These are phyloP conservation scores for Simmondsia chinensis DNA, from an alignment of 148 eudicot species.

Conservation along the genomic window DNA sequence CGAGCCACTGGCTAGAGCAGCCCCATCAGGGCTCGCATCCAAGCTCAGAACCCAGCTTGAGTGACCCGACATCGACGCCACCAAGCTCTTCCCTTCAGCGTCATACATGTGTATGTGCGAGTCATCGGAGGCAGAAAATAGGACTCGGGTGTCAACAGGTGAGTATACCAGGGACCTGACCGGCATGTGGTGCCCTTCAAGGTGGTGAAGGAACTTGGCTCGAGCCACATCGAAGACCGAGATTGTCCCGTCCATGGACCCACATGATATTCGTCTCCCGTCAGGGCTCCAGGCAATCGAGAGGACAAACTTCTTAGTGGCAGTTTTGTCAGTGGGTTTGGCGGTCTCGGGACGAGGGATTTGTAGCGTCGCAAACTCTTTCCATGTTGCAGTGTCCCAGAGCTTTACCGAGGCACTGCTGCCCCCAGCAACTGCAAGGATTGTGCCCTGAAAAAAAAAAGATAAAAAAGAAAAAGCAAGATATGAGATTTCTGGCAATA, in stretches of 20 bases:
- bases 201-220: slow-evolving; percentile 69
- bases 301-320: slow-evolving; percentile 81
- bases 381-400: slow-evolving; percentile 92
- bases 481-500: background rate
- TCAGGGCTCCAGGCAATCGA: slow-evolving; percentile 90
- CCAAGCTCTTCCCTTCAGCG: slow-evolving; percentile 67
- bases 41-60: slow-evolving; percentile 86
- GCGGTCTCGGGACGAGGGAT: slow-evolving; percentile 71
- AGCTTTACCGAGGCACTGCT: slow-evolving; percentile 89
- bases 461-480: background rate
- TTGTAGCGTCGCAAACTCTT: slow-evolving; percentile 48
- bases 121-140: slow-evolving; percentile 82
- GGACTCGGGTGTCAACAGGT: slow-evolving; percentile 52
- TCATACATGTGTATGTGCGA: slow-evolving; percentile 79
- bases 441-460: slow-evolving; percentile 54
- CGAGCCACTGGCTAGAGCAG: slow-evolving; percentile 80
- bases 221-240: slow-evolving; percentile 75
- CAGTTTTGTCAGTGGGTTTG: slow-evolving; percentile 57
- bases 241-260: slow-evolving; percentile 95
- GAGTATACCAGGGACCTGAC: slow-evolving; percentile 75
- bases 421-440: slow-evolving; percentile 91
- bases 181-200: slow-evolving; percentile 92
- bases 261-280: slow-evolving; percentile 73
- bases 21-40: slow-evolving; percentile 81
- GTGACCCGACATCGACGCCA: slow-evolving; percentile 80